Evolutionary conservation across 768 basidiomycete genomes (phyloP), one percentile per base, ranked within the genome.

Genomic region (Lactifluus pinguis): DNA sequence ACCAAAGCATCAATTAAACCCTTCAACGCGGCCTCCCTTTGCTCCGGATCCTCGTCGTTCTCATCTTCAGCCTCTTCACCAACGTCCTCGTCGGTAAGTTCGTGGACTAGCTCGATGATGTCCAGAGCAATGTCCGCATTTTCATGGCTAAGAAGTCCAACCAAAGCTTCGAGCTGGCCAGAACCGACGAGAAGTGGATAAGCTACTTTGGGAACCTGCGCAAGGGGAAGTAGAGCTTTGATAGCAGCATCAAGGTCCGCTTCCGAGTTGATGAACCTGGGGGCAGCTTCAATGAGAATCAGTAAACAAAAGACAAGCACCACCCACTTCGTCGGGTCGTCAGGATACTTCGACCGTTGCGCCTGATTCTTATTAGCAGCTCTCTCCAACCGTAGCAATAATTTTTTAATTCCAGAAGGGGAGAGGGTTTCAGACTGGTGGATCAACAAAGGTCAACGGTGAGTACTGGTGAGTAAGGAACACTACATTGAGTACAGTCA

Each of bases 71-170:
- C 81, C 67, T 86, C 89, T 51, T 89, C 85, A 5, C 89, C 89
- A 2, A 92, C 91, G 67, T 98, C 95, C 72, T 98, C 97, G 66
- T 99, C 97, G 1, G 94, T 95, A 62, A 98, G 79, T 72, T 99
- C 97, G 67, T 93, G 87, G 6, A 99, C 77, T 19, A 95, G 81
- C 69, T 95, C 91, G 39, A 98, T 85, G 36, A 92, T 88, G 66
- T 97, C 94, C 57, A 98, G 89, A n/a, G 90, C 89, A 62, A 99
- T 98, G 73, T 99, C 97, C 50, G 87, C 80, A 71, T 99, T 99
- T 73, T 99, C 97, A 70, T 99, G 95, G 59, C 85, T 90, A 58
- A 99, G 83, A 51, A 99, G 80, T 34, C 89, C 93, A 59, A 90
- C 80, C 51, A 98, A 79, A 30, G 85, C 76, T 36, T 78, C 70